These are phyloP conservation scores for Trichopus zeylanicus DNA, from an alignment of 116 monocot species.

Conservation along the genomic window DNA sequence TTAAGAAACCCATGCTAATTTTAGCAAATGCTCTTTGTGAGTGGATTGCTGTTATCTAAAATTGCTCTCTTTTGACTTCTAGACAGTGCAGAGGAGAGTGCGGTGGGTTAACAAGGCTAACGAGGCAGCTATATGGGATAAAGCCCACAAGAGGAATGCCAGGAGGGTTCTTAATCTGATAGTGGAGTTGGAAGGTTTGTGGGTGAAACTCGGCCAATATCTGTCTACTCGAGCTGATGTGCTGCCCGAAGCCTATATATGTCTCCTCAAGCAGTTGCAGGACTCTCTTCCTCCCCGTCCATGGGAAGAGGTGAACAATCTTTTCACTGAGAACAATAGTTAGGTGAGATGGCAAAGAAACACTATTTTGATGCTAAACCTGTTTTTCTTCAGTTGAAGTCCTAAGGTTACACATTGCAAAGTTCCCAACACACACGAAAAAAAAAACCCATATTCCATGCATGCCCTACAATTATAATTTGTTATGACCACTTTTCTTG, in stretches of 20 bases:
- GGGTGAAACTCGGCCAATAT: conserved; percentile 98
- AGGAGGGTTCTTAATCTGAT: conserved; percentile 71
- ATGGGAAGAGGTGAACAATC: conserved; percentile 51
- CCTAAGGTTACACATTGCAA: too few species aligned
- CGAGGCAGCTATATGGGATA: conserved; percentile 56
- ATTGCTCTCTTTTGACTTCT: background rate
- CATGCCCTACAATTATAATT: too few species aligned
- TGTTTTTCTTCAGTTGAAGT: too few species aligned
- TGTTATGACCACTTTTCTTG: too few species aligned
- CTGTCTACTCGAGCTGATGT: conserved; percentile 94
- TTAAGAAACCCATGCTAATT: background rate
- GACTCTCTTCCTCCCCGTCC: conserved; percentile 96
- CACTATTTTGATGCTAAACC: too few species aligned
- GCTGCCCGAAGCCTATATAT: conserved; percentile 80
- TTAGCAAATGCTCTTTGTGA: background rate
- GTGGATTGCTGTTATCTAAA: background rate
- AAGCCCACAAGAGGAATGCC: conserved; percentile 81
- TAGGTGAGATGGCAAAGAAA: too few species aligned
- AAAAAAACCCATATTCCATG: too few species aligned
- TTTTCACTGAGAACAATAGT: background rate
- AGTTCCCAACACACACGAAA: too few species aligned
- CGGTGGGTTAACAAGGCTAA: conserved; percentile 55
- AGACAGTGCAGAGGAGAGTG: conserved; percentile 70
- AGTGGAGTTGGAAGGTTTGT: conserved; percentile 87
- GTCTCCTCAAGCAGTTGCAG: conserved; percentile 71